A percentile compares a stretch with the other conserved stretches of the same genome.
Conservation (phyloP, 148 eudicot genomes). For the Pharnaceum exiguum region DNA sequence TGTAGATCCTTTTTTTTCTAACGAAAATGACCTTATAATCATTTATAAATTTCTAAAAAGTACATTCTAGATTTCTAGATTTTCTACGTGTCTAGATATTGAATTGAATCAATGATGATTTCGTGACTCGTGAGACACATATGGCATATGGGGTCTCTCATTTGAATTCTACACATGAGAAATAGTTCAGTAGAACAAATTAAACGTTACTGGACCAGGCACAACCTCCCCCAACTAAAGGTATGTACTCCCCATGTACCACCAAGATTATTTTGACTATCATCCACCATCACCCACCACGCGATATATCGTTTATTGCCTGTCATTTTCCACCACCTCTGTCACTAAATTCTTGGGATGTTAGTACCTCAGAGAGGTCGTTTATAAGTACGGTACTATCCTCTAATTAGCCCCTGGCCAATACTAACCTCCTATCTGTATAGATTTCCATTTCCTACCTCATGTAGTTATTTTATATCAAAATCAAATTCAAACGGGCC, state of each 20-base stretch:
- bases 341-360: constrained; percentile 3
- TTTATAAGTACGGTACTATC: constrained; percentile 32
- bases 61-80: too few relatives aligned
- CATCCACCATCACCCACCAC: constrained; percentile 2
- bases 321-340: background rate
- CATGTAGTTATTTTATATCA: background rate
- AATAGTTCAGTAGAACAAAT: background rate
- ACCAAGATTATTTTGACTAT: background rate
- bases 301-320: too few relatives aligned
- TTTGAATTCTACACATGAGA: too few relatives aligned
- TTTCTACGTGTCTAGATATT: too few relatives aligned
- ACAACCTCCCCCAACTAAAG: constrained; percentile 24
- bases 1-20: too few relatives aligned
- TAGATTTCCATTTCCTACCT: too few relatives aligned
- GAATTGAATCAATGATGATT: too few relatives aligned
- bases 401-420: too few relatives aligned
- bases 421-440: too few relatives aligned
- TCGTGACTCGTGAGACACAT: background rate
- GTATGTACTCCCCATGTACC: constrained; percentile 21
- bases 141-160: background rate
- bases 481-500: too few relatives aligned
- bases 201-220: background rate
- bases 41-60: too few relatives aligned
- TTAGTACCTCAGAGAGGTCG: constrained; percentile 15
- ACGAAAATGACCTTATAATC: too few relatives aligned